A percentile compares a stretch with the other conserved stretches of the same genome.
phyloP scores from a whole-genome alignment of 1,139 yeast species.

The Chernovozyma aurita region DNA sequence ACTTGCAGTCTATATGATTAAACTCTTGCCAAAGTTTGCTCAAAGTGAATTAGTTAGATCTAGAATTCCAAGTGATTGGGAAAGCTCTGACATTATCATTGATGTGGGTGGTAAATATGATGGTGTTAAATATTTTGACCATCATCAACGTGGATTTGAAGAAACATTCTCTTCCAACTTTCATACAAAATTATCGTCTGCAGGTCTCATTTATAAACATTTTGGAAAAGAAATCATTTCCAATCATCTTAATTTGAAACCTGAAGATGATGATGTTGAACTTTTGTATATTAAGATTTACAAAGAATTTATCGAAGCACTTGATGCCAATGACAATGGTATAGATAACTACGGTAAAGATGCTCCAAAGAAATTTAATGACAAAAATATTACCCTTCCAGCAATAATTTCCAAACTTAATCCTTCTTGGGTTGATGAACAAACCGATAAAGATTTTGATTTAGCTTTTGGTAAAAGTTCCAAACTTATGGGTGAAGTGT shows the following conservation, averaged over 20 bases:
- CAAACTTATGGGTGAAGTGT: conserved; percentile 77
- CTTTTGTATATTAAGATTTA: conserved; percentile 71
- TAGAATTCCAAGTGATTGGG: conserved; percentile 80
- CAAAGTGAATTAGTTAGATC: conserved; percentile 74
- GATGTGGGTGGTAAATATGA: conserved; percentile 96
- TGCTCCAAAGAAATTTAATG: conserved; percentile 30
- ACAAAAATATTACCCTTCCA: conserved; percentile 64
- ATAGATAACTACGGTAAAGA: conserved; percentile 64
- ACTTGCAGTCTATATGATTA: conserved; percentile 87
- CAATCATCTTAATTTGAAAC: conserved; percentile 30
- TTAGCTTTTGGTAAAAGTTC: conserved; percentile 67
- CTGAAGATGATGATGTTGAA: conserved; percentile 43
- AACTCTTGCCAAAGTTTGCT: conserved; percentile 63
- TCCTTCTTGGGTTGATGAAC: conserved; percentile 75
- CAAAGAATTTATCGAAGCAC: conserved; percentile 80
- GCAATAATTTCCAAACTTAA: conserved; percentile 70
- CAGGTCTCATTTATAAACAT: conserved; percentile 91
- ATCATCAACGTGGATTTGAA: conserved; percentile 74
- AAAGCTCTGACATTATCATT: conserved; percentile 83
- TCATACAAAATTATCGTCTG: conserved; percentile 80
- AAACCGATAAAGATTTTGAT: conserved; percentile 65
- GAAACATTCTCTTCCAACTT: conserved; percentile 33
- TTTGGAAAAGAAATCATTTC: conserved; percentile 78
- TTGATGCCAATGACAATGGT: conserved; percentile 97
- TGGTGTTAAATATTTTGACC: conserved; percentile 83